These are phyloP conservation scores for Aspergillus transmontanensis DNA, from an alignment of 2,329 filamentous ascomycete species.

Conservation along the genomic window DNA sequence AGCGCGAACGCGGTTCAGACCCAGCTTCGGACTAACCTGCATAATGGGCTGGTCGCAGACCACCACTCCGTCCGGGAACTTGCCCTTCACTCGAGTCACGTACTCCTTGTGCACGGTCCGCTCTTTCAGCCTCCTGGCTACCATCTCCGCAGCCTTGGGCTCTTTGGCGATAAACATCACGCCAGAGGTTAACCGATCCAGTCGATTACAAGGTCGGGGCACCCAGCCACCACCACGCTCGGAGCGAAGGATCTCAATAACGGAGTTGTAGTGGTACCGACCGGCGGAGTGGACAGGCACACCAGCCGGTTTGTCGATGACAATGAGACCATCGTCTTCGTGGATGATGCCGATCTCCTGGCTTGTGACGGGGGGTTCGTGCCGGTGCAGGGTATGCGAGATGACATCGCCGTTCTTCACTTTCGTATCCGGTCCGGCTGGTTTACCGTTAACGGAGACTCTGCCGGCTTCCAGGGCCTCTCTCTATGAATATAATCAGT, in stretches of 20 bases:
- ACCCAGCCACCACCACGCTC: constrained; percentile 64
- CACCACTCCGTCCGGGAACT: constrained; percentile 88
- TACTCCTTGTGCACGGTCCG: constrained; percentile 94
- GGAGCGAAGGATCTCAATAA: constrained; percentile 88
- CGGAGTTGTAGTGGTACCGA: constrained; percentile 91
- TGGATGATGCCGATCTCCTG: constrained; percentile 80
- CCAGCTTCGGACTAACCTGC: constrained; percentile 91
- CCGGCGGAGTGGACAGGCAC: constrained; percentile 95
- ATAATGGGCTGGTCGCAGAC: constrained; percentile 93
- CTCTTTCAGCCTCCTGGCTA: constrained; percentile 74
- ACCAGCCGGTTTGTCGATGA: constrained; percentile 95
- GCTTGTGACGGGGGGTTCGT: constrained; percentile 89
- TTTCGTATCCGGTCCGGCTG: constrained; percentile 66
- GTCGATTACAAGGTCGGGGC: constrained; percentile 80
- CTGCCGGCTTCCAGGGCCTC: constrained; percentile 77
- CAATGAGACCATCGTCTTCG: constrained; percentile 90
- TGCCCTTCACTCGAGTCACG: constrained; percentile 83
- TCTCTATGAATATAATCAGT: constrained; percentile 46
- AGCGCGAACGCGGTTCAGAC: constrained; percentile 89
- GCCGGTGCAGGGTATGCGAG: constrained; percentile 89
- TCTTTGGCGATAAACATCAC: constrained; percentile 98
- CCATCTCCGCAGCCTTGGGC: constrained; percentile 72
- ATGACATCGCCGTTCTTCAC: constrained; percentile 89
- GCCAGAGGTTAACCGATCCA: constrained; percentile 90
- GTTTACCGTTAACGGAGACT: constrained; percentile 79